These are phyloP conservation scores for Penicillium silybi DNA, from an alignment of 495 filamentous ascomycete genomes.

Conservation along the genomic window DNA sequence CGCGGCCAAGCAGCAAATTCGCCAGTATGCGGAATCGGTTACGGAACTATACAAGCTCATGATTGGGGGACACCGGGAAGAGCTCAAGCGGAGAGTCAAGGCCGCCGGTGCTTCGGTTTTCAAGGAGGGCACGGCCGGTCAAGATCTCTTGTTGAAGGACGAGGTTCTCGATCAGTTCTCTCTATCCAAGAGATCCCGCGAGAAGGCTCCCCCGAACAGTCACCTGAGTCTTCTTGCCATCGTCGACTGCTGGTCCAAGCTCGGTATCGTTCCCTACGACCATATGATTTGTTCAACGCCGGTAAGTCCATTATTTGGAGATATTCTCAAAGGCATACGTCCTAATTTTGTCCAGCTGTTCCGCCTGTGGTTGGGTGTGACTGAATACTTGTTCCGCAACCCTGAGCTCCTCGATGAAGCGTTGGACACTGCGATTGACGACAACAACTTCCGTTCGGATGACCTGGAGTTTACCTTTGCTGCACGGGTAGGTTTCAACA, in stretches of 20 bases:
- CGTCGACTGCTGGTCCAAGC: conserved; percentile 94
- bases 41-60: conserved; percentile 97
- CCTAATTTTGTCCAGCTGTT: conserved; percentile 59
- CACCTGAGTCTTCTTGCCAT: conserved; percentile 94
- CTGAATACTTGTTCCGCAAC: conserved; percentile 91
- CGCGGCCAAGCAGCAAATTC: conserved; percentile 83
- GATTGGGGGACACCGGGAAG: conserved; percentile 74
- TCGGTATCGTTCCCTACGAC: conserved; percentile 93
- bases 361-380: conserved; percentile 95
- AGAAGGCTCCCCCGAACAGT: conserved; percentile 74
- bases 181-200: conserved; percentile 58
- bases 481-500: conserved; percentile 55
- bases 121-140: conserved; percentile 46
- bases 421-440: conserved; percentile 79
- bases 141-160: conserved; percentile 71
- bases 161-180: conserved; percentile 85
- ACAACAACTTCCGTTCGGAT: conserved; percentile 82
- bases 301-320: conserved; percentile 37
- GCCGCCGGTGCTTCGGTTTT: conserved; percentile 80
- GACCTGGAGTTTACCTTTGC: conserved; percentile 98
- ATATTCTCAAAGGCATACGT: not conserved
- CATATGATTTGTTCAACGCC: conserved; percentile 99
- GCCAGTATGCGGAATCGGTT: conserved; percentile 86
- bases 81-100: conserved; percentile 76
- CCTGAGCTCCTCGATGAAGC: conserved; percentile 78